Conservation (phyloP, 345 rosid species). For the Psidium friedrichsthalianum region DNA sequence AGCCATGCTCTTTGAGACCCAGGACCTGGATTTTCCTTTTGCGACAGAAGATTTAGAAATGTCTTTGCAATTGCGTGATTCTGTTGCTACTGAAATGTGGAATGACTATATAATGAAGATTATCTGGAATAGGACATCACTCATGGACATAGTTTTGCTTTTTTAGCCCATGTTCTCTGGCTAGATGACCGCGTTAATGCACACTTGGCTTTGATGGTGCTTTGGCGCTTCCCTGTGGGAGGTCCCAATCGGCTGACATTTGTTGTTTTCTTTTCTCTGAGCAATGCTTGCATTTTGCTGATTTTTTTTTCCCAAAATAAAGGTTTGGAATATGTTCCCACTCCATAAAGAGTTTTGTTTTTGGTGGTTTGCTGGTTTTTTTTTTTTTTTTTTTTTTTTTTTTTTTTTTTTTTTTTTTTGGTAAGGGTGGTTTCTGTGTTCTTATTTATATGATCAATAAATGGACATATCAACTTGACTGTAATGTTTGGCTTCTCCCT, state of each 20-base stretch:
- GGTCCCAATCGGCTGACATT: background rate
- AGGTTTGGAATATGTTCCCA: background rate
- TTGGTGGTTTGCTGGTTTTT: background rate
- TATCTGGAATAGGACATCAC: conserved; percentile 31
- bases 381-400: no score
- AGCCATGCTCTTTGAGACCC: conserved; percentile 22
- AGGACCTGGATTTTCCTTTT: conserved; percentile 21
- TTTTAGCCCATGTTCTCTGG: background rate
- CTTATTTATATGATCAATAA: background rate
- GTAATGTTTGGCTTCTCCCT: background rate
- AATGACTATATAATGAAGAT: conserved; percentile 29
- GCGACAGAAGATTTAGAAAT: conserved; percentile 29
- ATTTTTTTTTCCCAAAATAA: background rate
- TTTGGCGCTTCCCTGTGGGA: background rate
- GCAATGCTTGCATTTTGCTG: background rate
- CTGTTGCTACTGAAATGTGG: conserved; percentile 60
- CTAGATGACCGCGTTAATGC: background rate
- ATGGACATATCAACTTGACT: background rate
- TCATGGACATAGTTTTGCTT: background rate
- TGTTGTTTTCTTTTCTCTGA: background rate
- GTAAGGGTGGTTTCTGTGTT: no score
- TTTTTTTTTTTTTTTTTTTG: no score
- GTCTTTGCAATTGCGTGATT: conserved; percentile 51
- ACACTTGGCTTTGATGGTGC: background rate
- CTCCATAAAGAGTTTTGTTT: background rate